phyloP scores from a whole-genome alignment of 2,329 filamentous ascomycete species.

The Hypoxylon sp. region DNA sequence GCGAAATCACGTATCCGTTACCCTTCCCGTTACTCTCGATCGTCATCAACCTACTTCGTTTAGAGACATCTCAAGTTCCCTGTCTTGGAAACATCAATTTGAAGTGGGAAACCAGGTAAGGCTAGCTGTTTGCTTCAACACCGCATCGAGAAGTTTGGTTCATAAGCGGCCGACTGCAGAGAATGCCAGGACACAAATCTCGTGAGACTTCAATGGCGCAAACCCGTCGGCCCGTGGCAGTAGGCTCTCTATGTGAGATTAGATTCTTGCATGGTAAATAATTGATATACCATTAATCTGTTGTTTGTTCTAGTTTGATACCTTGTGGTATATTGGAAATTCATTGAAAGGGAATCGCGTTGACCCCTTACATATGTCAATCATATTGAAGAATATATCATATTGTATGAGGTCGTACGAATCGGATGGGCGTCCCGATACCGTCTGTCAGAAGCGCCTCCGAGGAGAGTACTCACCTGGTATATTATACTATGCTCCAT shows the following conservation, averaged over 20 bases:
- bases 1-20: conserved; percentile 13
- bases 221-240: conserved; percentile 21
- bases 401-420: not conserved
- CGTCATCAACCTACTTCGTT: not conserved
- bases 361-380: not conserved
- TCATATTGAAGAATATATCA: not conserved
- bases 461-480: not conserved
- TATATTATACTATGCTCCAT: not conserved
- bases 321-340: not conserved
- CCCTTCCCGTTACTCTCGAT: not conserved
- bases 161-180: conserved; percentile 2
- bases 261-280: not conserved
- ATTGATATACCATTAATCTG: not conserved
- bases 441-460: not conserved
- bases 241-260: conserved; percentile 10
- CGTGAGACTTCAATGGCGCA: conserved; percentile 12
- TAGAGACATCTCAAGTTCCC: not conserved
- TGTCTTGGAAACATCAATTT: not conserved
- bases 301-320: not conserved
- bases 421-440: not conserved
- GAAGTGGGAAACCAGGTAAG: not conserved
- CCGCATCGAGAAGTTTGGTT: not conserved
- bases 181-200: conserved; percentile 5
- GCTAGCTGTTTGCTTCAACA: conserved; percentile 16
- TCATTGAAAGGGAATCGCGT: not conserved